Evolutionary conservation across 306 rosid species (phyloP), one percentile per base, ranked within the genome.

Genomic region (Prunus davidiana): DNA sequence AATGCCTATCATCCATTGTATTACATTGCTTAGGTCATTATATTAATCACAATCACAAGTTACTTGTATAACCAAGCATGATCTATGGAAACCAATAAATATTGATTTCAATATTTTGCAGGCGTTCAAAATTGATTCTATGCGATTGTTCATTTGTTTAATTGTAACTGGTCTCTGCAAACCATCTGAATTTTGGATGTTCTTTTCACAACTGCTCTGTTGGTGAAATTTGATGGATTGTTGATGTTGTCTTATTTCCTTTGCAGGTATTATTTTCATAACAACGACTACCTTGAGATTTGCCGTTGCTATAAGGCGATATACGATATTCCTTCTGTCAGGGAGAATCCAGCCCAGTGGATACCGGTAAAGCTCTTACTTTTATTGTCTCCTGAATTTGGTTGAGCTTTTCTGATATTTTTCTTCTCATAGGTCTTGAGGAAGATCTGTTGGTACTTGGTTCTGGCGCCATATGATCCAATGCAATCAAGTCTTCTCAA

Each of bases 401-500:
- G 16, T 58, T 19, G 64, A 72, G 64, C 60, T 67, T 67, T 69
- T 76, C 80, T 67, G 64, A 79, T 30, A 51, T 69, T 25, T 34
- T 27, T 75, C 69, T 63, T 30, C 41, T 22, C 60, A 67, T 64
- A 93, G 97, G 84, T 93, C 76, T 83, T 91, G 86, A 84, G 97
- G 90, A 93, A 88, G 86, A 90, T 93, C 79, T 89, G 96, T 69
- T 91, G 97, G 98, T 88, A 83, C 88, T 86, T 93, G 82, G 92
- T 91, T 81, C 87, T 93, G 56, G 55, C 97, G 3, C 98, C 96
- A 43, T 87, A 91, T 34, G 94, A 88, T 74, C 94, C 98, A 22
- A 90, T 93, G 96, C 98, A 93, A 74, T 93, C 98, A 9, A 93
- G 96, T 85, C 98, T 93, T 79, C 91, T 93, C 32, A 89, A 93